Percentiles rank a stretch among this genome's conserved stretches.
These are phyloP conservation scores for Marasmius tenuissimus DNA, from an alignment of 1,284 basidiomycete genomes.

Conservation along the genomic window DNA sequence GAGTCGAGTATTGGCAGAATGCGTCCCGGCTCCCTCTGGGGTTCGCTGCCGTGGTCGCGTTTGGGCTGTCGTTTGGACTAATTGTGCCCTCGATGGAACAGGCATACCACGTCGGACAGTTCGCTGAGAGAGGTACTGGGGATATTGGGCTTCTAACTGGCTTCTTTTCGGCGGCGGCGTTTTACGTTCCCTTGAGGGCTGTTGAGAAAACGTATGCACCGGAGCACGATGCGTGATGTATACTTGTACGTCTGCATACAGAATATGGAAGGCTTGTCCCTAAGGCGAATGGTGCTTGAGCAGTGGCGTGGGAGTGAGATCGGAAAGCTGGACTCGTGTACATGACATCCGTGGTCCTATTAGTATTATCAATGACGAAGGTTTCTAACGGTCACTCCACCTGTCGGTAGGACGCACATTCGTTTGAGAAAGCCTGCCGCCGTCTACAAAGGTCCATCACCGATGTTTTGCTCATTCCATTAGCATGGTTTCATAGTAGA, in stretches of 20 bases:
- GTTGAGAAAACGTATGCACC: constrained; percentile 34
- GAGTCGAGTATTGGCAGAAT: constrained; percentile 43
- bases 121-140: constrained; percentile 43
- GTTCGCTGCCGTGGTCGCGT: constrained; percentile 48
- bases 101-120: constrained; percentile 49
- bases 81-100: constrained; percentile 62
- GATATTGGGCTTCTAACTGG: constrained; percentile 57
- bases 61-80: constrained; percentile 44
- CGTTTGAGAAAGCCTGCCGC: too few species aligned
- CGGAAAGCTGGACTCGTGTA: too few species aligned
- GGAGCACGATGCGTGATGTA: neutral
- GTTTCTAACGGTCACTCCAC: too few species aligned
- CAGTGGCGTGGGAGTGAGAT: too few species aligned
- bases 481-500: too few species aligned
- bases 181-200: constrained; percentile 37
- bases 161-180: constrained; percentile 37
- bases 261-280: too few species aligned
- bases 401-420: too few species aligned
- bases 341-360: too few species aligned
- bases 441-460: too few species aligned
- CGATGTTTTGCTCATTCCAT: too few species aligned
- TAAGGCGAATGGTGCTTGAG: too few species aligned
- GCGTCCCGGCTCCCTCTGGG: constrained; percentile 42
- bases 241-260: neutral
- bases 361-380: too few species aligned